phyloP scores from a whole-genome alignment of 805 yeast species.

The Candida schatavii region DNA sequence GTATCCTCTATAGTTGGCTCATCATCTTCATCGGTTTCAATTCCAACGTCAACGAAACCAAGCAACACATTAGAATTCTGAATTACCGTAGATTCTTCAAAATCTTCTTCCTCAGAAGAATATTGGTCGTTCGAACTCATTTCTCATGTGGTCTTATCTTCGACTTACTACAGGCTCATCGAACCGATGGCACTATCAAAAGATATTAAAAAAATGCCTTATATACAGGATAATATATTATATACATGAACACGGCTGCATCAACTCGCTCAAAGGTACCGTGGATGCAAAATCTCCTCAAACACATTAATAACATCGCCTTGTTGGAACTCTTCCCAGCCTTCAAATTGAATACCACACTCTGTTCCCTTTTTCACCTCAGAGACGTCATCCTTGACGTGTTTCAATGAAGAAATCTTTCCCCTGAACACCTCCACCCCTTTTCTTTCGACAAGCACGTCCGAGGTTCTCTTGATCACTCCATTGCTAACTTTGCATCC shows the following conservation, averaged over 20 bases:
- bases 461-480: constrained; percentile 53
- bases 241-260: not conserved
- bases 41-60: constrained; percentile 63
- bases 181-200: no score
- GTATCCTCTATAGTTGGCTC: constrained; percentile 56
- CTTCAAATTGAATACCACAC: constrained; percentile 77
- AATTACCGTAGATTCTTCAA: constrained; percentile 22
- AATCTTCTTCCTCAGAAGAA: constrained; percentile 48
- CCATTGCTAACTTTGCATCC: constrained; percentile 85
- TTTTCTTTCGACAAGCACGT: constrained; percentile 55
- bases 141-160: not conserved
- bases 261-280: no score
- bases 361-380: constrained; percentile 85
- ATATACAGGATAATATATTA: constrained; percentile 3
- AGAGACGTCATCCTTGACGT: constrained; percentile 71
- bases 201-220: no score
- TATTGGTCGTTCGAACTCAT: constrained; percentile 46
- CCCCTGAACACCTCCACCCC: constrained; percentile 53
- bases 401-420: constrained; percentile 67
- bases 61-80: constrained; percentile 40
- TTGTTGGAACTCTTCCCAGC: constrained; percentile 63
- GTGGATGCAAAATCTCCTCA: constrained; percentile 54
- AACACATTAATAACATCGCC: constrained; percentile 77
- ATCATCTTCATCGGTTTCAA: constrained; percentile 45
- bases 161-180: not conserved